These are phyloP conservation scores for Neurospora sp. DNA, from an alignment of 495 filamentous ascomycete species.

Conservation along the genomic window DNA sequence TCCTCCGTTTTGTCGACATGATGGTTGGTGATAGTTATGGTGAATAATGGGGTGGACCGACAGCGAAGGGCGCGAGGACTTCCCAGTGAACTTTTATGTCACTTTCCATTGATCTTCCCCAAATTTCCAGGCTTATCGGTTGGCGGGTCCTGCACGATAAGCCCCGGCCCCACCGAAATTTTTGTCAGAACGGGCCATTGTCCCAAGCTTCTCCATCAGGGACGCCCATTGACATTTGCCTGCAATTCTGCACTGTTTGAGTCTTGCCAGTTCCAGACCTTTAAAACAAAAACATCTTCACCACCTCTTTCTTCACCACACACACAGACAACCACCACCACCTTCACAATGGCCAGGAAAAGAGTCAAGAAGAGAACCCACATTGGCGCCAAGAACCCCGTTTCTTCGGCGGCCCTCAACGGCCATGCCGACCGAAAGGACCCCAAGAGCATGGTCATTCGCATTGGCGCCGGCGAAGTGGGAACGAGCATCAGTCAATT, in stretches of 20 bases:
- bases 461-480: conserved; percentile 88
- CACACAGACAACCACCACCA: not conserved
- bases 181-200: not conserved
- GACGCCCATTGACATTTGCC: not conserved
- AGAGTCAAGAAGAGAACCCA: conserved; percentile 88
- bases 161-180: conserved; percentile 21
- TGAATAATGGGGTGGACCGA: not conserved
- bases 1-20: conserved; percentile 22
- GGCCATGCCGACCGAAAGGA: conserved; percentile 41
- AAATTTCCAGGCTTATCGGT: conserved; percentile 9
- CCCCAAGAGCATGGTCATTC: conserved; percentile 97
- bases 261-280: not conserved
- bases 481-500: conserved; percentile 86
- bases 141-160: conserved; percentile 13
- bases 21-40: not conserved
- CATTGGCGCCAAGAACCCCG: conserved; percentile 54
- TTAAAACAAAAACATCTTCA: not conserved
- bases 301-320: not conserved
- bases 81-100: not conserved
- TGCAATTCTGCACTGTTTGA: conserved; percentile 4
- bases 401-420: conserved; percentile 19
- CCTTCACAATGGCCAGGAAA: conserved; percentile 61
- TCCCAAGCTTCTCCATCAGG: not conserved
- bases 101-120: not conserved
- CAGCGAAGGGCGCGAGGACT: not conserved